Evolutionary conservation across 202 grass and related monocot species (phyloP).

Genomic region (Bolboschoenoplectus hybrid): DNA sequence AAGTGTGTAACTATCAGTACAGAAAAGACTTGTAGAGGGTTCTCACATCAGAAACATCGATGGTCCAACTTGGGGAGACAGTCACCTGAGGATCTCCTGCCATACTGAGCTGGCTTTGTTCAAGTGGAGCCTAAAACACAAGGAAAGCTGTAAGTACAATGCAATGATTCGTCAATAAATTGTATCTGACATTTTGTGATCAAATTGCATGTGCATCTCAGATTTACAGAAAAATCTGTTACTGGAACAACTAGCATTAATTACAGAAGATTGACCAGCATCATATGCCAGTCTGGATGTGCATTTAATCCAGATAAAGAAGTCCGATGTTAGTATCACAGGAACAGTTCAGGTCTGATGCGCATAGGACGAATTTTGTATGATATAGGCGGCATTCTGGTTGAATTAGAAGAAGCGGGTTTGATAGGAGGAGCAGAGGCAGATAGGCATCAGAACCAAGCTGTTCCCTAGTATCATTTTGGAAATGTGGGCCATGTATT

Average conservation of each 20-base stretch:
- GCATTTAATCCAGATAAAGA: background rate
- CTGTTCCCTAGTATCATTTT: slow-evolving; percentile 5
- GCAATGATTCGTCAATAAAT: background rate
- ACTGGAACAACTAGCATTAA: slow-evolving; percentile 3
- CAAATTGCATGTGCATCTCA: background rate
- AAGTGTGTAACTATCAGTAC: background rate
- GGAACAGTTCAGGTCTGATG: background rate
- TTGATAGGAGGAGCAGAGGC: background rate
- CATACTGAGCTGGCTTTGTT: slow-evolving; percentile 38
- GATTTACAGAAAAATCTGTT: background rate
- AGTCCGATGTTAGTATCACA: background rate
- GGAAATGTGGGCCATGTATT: background rate
- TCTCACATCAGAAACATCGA: slow-evolving; percentile 49
- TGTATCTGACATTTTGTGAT: background rate
- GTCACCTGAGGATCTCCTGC: slow-evolving; percentile 40
- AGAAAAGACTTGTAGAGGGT: slow-evolving; percentile 1
- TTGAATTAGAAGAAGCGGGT: slow-evolving; percentile 6
- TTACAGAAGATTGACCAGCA: background rate
- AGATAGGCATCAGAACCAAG: background rate
- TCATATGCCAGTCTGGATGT: background rate
- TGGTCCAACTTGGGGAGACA: slow-evolving; percentile 42
- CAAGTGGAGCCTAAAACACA: slow-evolving; percentile 40
- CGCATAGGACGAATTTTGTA: background rate
- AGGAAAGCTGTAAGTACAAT: background rate
- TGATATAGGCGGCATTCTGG: background rate